Evolutionary conservation across 2,329 filamentous ascomycete genomes (phyloP), one percentile per base, ranked within the genome.

Genomic region (Hypoxylon sp.): DNA sequence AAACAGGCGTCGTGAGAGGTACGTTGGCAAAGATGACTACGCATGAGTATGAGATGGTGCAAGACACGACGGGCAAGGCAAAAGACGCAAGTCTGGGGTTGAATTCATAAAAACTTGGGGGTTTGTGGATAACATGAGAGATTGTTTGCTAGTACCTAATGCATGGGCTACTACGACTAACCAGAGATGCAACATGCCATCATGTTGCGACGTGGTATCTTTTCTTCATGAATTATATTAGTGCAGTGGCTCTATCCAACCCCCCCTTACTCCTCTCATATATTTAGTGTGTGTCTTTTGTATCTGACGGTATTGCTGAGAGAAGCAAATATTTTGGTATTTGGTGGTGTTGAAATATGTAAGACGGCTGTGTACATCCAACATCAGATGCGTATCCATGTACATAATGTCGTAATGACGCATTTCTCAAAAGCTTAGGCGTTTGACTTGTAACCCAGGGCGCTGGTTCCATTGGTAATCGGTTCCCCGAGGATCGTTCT

Each of bases 101-200:
- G 24, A 58, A 24, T 58, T 60, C 48, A 55, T 37, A 24, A 29
- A 24, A 29, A 31, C 35, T 56, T 62, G 50, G 47, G 55, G 52
- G 56, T 42, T 61, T 46, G 37, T 61, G 52, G 42, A 61, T 47
- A 32, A 55, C 50, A 59, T 29, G 56, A 59, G 48, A 27, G 3
- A 42, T 19, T 58, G 64, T 70, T 70, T 65, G 61, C 61, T 61
- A 44, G 15, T 52, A 27, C 24, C 24, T 27, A 6, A 60, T 58
- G 50, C 56, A 54, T 24, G n/a, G 56, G 39, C 31, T 62, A 11
- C 35, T 50, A 60, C 52, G 24, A 54, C 35, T 59, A 21, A 21
- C 37, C 42, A 44, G 17, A 15, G 55, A 70, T 70, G 65, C 61
- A 70, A 70, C 68, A 70, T 70, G 65, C 68, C 68, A 70, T 67